Percentiles rank a stretch among this genome's conserved stretches.
phyloP scores from a whole-genome alignment of 176 grass and related monocot species.

The Aegilops sharonensis region DNA sequence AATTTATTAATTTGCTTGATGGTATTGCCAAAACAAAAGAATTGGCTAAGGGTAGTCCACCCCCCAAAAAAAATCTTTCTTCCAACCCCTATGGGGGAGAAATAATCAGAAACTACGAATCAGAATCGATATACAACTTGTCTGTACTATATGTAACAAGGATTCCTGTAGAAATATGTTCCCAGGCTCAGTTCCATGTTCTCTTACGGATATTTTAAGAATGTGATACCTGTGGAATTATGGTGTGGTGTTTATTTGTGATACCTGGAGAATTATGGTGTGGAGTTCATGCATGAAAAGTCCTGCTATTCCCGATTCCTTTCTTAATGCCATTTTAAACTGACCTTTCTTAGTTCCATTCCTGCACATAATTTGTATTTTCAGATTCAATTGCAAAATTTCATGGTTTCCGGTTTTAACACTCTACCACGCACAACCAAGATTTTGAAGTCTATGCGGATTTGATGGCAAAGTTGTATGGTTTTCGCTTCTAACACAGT shows the following conservation, averaged over 20 bases:
- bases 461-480: not conserved
- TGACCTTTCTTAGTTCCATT: not conserved
- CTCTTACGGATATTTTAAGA: not conserved
- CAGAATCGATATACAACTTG: not conserved
- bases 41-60: not conserved
- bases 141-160: not conserved
- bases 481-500: not conserved
- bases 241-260: not conserved
- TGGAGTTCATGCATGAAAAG: no score
- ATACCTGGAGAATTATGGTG: no score
- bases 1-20: not conserved
- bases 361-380: not conserved
- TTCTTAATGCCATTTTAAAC: not conserved
- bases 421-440: not conserved
- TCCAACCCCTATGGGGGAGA: not conserved
- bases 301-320: not conserved
- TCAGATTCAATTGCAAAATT: not conserved
- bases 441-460: not conserved
- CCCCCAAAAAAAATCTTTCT: not conserved
- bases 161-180: slow-evolving; percentile 22
- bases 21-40: not conserved
- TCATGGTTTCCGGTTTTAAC: not conserved
- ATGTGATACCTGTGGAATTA: slow-evolving; percentile 12
- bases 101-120: not conserved
- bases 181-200: not conserved